Conservation (phyloP, 139 green algal species). For the Axilococcus clingmanii region DNA sequence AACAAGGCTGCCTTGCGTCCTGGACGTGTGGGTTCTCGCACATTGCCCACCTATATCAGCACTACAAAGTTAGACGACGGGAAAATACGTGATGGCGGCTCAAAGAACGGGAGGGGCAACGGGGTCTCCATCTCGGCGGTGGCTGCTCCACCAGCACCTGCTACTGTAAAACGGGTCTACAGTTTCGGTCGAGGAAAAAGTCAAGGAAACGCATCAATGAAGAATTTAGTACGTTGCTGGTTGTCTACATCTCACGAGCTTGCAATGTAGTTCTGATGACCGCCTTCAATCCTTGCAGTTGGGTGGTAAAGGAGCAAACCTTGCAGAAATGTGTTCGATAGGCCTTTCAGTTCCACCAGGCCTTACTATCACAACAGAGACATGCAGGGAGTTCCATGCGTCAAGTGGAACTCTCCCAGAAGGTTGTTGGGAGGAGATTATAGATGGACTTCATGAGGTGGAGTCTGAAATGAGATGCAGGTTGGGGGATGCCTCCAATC, state of each 20-base stretch:
- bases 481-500: conserved; percentile 58
- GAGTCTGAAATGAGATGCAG: conserved; percentile 53
- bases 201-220: conserved; percentile 53
- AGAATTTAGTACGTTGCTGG: conserved; percentile 24
- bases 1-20: too few relatives aligned
- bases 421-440: conserved; percentile 57
- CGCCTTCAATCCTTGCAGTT: too few relatives aligned
- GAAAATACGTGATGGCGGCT: too few relatives aligned
- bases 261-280: not conserved
- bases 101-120: too few relatives aligned
- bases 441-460: conserved; percentile 36
- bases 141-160: too few relatives aligned
- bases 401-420: conserved; percentile 46
- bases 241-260: not conserved
- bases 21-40: too few relatives aligned
- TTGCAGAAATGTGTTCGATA: conserved; percentile 79
- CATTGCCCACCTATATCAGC: too few relatives aligned
- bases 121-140: too few relatives aligned
- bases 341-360: conserved; percentile 81
- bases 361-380: conserved; percentile 81
- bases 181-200: conserved; percentile 42
- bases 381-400: conserved; percentile 41
- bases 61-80: too few relatives aligned
- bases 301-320: conserved; percentile 76
- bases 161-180: too few relatives aligned